These are phyloP conservation scores for Fusarium fujikuroi DNA, from an alignment of 2,329 filamentous ascomycete genomes.

Conservation along the genomic window DNA sequence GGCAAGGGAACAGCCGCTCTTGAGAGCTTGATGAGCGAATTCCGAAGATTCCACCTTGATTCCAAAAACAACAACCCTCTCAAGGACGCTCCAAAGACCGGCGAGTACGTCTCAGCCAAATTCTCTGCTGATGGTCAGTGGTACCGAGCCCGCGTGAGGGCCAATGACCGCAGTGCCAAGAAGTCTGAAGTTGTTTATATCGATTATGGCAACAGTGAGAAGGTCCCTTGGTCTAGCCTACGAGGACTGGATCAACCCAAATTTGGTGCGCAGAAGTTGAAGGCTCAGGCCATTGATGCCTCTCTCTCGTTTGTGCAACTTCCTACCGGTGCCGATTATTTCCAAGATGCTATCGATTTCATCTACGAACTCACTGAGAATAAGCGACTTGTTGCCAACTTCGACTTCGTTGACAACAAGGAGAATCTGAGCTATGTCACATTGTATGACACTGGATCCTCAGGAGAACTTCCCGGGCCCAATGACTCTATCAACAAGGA, in stretches of 20 bases:
- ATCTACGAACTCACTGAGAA: conserved; percentile 79
- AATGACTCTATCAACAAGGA: conserved; percentile 91
- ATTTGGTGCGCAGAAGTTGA: conserved; percentile 84
- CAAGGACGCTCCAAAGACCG: conserved; percentile 82
- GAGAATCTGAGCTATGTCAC: conserved; percentile 89
- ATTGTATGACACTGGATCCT: conserved; percentile 80
- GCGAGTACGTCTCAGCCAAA: conserved; percentile 89
- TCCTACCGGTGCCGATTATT: conserved; percentile 83
- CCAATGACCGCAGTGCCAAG: conserved; percentile 92
- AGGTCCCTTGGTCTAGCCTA: conserved; percentile 83
- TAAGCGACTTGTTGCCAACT: conserved; percentile 85
- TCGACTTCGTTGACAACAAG: conserved; percentile 82
- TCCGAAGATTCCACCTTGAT: conserved; percentile 90
- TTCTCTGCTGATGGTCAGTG: conserved; percentile 91
- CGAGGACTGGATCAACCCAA: conserved; percentile 82
- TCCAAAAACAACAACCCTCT: conserved; percentile 81
- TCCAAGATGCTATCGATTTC: conserved; percentile 80
- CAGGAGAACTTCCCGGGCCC: conserved; percentile 63
- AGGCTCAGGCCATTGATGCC: conserved; percentile 87
- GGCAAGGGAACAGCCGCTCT: conserved; percentile 86
- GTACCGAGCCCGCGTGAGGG: conserved; percentile 91
- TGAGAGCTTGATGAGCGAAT: conserved; percentile 88
- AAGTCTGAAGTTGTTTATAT: conserved; percentile 92
- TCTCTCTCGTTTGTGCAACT: conserved; percentile 90
- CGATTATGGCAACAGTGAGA: conserved; percentile 96